Evolutionary conservation across 805 yeast species (phyloP).

Genomic region (Starmerella sp.): DNA sequence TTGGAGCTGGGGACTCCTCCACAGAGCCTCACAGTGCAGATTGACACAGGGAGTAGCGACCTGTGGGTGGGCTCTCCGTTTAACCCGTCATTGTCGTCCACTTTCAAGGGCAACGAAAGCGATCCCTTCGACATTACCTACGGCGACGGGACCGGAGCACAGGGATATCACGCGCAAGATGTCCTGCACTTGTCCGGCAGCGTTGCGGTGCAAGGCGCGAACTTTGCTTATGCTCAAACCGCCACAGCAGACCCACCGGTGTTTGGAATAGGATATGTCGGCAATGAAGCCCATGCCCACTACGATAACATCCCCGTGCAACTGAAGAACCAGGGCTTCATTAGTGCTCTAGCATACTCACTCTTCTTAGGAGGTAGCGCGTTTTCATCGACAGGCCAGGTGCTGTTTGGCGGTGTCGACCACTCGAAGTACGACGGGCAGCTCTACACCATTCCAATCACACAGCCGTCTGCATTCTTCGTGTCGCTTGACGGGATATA

Average conservation of each 20-base stretch:
- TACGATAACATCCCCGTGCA: slow-evolving; percentile 30
- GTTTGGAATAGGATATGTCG: slow-evolving; percentile 28
- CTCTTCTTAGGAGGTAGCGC: slow-evolving; percentile 33
- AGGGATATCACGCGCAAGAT: slow-evolving; percentile 52
- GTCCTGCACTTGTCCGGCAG: slow-evolving; percentile 28
- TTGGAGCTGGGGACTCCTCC: slow-evolving; percentile 40
- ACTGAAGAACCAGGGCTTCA: slow-evolving; percentile 33
- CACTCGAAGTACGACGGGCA: slow-evolving; percentile 32
- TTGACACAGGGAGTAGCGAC: slow-evolving; percentile 66
- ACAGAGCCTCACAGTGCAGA: slow-evolving; percentile 39
- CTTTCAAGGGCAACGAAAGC: slow-evolving; percentile 13
- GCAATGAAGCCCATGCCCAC: slow-evolving; percentile 28
- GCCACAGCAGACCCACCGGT: slow-evolving; percentile 53
- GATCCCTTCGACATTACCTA: slow-evolving; percentile 23
- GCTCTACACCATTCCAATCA: slow-evolving; percentile 29
- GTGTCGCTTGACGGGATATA: slow-evolving; percentile 3
- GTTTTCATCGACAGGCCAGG: slow-evolving; percentile 26
- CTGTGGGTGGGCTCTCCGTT: slow-evolving; percentile 39
- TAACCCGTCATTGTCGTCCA: slow-evolving; percentile 19
- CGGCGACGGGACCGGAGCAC: slow-evolving; percentile 39
- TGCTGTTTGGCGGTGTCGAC: slow-evolving; percentile 37
- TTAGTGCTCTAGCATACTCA: slow-evolving; percentile 35
- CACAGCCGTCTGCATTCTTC: slow-evolving; percentile 5
- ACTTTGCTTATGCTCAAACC: slow-evolving; percentile 62
- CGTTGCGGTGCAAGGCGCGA: slow-evolving; percentile 31